Conservation (phyloP, 2,329 filamentous ascomycete genomes). For the Fusarium sp. region DNA sequence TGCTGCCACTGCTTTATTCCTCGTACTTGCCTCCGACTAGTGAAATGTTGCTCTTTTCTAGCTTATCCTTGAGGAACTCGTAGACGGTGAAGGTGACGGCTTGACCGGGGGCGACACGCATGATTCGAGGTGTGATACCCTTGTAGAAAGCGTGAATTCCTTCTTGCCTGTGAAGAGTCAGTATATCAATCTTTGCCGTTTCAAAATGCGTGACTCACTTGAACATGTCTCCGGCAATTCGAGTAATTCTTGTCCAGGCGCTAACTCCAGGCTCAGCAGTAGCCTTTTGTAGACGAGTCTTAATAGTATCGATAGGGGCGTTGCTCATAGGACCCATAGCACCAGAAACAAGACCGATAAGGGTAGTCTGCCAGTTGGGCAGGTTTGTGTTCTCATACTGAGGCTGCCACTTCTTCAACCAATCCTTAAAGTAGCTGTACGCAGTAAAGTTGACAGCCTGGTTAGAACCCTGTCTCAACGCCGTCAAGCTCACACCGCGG, state of each 20-base stretch:
- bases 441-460: constrained; percentile 99
- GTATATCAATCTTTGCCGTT: background rate
- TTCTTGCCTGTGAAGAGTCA: constrained; percentile 73
- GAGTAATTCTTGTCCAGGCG: constrained; percentile 79
- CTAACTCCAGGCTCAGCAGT: constrained; percentile 84
- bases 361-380: constrained; percentile 87
- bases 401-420: constrained; percentile 77
- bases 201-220: constrained; percentile 60
- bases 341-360: constrained; percentile 90
- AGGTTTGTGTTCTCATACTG: constrained; percentile 72
- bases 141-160: constrained; percentile 97
- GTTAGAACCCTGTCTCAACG: constrained; percentile 93
- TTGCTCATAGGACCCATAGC: constrained; percentile 97
- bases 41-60: constrained; percentile 73
- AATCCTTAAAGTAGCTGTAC: constrained; percentile 91
- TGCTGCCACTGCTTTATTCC: constrained; percentile 58
- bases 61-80: constrained; percentile 77
- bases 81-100: constrained; percentile 82
- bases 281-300: constrained; percentile 93
- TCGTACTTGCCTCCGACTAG: constrained; percentile 73
- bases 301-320: constrained; percentile 98
- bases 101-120: constrained; percentile 96
- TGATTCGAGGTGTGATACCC: constrained; percentile 96
- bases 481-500: constrained; percentile 92
- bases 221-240: constrained; percentile 87